Evolutionary conservation across 352 stramenopile genomes (phyloP), one percentile per base, ranked within the genome.

Genomic region (Pythium diclinum): DNA sequence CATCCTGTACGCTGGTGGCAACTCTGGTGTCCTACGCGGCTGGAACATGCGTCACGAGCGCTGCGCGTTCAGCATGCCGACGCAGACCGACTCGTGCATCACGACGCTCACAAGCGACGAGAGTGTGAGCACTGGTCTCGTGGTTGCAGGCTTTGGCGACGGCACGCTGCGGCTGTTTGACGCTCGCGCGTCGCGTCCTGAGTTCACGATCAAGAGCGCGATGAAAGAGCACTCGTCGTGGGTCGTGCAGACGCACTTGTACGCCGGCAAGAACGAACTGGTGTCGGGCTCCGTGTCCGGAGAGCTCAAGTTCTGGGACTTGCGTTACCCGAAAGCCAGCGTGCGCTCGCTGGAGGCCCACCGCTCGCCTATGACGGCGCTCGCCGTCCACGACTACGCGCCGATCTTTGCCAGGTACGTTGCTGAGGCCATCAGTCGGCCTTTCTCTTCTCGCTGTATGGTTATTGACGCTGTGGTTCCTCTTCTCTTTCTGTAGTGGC

Each of bases 301-400:
- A 3, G 92, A 97, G 54, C 79, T 99, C 30, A 98, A 98, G 69
- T 97, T 98, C 47, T 99, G 96, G 97, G 97, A 99, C 72, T 67
- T 99, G 53, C 80, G 97, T 0, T 91, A 92, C 62, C 71, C 82
- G 14, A 92, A 87, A 69, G 87, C 68, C 32, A 94, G 84, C 47
- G 71, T 91, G 11, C 89, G 91, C 25, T 94, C 88, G 3, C 69
- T 99, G 32, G 88, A 98, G 70, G 88, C 87, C 16, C 87, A 94
- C 69, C 81, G 92, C 38, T 97, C 89, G 32, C 88, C 94, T 6
- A 99, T 99, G 94, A 99, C 97, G 3, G 93, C 96, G 13, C 77
- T 99, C 9, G 90, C 92, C 1, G 88, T 98, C 28, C 97, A 99
- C 74, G 81, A 96, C 56, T 96, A 97, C 61, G 89, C 98, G 33